These are phyloP conservation scores for Mucor saturninus DNA, from an alignment of 371 early-diverging fungal species.

Conservation along the genomic window DNA sequence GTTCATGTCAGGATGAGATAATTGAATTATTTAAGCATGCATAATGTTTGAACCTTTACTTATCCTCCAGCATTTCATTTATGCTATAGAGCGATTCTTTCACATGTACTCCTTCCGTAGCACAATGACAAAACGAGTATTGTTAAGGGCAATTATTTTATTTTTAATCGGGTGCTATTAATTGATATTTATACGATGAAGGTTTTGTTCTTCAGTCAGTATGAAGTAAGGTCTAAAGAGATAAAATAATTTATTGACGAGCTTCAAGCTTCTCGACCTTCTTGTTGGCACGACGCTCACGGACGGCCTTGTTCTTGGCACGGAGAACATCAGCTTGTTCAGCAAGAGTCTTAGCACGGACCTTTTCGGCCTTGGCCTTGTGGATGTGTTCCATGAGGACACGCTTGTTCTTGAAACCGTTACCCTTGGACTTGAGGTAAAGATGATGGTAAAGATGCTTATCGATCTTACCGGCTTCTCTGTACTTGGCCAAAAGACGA, in stretches of 20 bases:
- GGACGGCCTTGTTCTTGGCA: constrained; percentile 94
- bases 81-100: no score
- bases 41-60: no score
- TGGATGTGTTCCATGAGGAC: constrained; percentile 99
- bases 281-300: constrained; percentile 91
- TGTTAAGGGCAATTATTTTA: no score
- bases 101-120: no score
- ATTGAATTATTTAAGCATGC: no score
- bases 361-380: constrained; percentile 99
- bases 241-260: constrained; percentile 9
- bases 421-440: constrained; percentile 99
- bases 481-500: constrained; percentile 97
- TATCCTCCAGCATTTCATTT: no score
- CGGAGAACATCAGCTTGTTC: constrained; percentile 99
- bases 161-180: no score
- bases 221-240: no score
- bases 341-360: constrained; percentile 91
- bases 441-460: constrained; percentile 97
- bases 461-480: constrained; percentile 98
- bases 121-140: no score
- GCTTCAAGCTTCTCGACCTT: constrained; percentile 70
- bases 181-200: no score
- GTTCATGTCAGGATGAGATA: no score
- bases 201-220: no score
- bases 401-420: constrained; percentile 99